Conservation (phyloP, 1,284 basidiomycete genomes). For the Ganoderma sinense region DNA sequence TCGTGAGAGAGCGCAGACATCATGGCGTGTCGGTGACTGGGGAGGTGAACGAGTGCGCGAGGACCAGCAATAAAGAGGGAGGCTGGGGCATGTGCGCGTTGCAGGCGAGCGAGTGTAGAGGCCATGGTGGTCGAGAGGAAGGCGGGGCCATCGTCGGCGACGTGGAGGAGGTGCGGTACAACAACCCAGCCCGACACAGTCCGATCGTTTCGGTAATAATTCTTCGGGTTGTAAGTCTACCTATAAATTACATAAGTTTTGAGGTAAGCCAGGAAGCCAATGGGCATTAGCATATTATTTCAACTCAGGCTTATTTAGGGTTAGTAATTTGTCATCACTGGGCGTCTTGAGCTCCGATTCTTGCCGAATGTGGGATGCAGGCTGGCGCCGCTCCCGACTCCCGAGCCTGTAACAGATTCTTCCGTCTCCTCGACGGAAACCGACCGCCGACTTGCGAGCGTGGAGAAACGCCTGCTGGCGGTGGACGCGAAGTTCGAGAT, state of each 20-base stretch:
- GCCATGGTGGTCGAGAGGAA: slow-evolving; percentile 24
- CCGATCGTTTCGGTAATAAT: slow-evolving; percentile 20
- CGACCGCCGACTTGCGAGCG: no score
- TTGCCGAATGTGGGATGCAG: no score
- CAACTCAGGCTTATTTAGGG: no score
- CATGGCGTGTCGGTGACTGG: slow-evolving; percentile 58
- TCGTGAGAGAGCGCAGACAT: slow-evolving; percentile 59
- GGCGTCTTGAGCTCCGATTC: no score
- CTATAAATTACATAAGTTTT: slow-evolving; percentile 23
- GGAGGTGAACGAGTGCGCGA: slow-evolving; percentile 31
- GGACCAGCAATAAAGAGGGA: slow-evolving; percentile 17
- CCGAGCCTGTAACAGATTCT: no score
- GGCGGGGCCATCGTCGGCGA: slow-evolving; percentile 17
- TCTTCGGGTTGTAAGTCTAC: slow-evolving; percentile 1
- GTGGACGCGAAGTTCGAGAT: no score
- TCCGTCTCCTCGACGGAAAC: no score
- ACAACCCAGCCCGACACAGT: slow-evolving; percentile 12
- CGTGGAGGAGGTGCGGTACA: background rate
- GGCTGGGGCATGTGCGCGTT: slow-evolving; percentile 25
- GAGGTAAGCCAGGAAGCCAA: slow-evolving; percentile 22
- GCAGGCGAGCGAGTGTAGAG: slow-evolving; percentile 29
- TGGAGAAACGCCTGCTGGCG: no score
- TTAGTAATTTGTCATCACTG: no score
- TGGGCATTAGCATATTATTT: slow-evolving; percentile 1
- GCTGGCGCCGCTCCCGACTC: no score